Percentiles rank a stretch among this genome's conserved stretches.
phyloP scores from a whole-genome alignment of 225 moss, liverwort and hornwort genomes.

The Lunularia cruciata region DNA sequence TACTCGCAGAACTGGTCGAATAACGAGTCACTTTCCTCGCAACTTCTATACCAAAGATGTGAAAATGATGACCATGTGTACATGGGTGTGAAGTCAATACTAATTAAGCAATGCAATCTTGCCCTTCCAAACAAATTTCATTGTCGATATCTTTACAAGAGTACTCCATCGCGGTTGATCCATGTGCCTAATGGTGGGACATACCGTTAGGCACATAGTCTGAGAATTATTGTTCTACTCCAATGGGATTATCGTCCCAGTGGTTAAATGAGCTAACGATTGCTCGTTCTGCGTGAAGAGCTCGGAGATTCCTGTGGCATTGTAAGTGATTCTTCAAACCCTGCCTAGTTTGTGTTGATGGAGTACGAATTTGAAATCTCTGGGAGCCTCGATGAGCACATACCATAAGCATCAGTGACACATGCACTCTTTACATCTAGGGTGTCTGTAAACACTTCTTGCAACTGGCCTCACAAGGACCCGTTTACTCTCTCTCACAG shows the following conservation, averaged over 20 bases:
- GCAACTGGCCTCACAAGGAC: conserved; percentile 38
- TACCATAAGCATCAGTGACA: conserved; percentile 28
- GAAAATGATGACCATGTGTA: too few relatives aligned
- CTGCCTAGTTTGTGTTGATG: too few relatives aligned
- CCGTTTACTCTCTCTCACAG: conserved; percentile 49
- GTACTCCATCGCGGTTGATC: not conserved
- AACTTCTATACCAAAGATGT: too few relatives aligned
- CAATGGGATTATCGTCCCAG: not conserved
- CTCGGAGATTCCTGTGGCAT: too few relatives aligned
- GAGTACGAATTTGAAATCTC: too few relatives aligned
- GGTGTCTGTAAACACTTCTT: conserved; percentile 68
- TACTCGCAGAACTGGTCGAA: too few relatives aligned
- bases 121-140: not conserved
- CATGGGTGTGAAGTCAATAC: too few relatives aligned
- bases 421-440: conserved; percentile 81
- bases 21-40: too few relatives aligned
- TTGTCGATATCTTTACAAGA: not conserved
- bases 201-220: too few relatives aligned
- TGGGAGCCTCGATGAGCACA: too few relatives aligned
- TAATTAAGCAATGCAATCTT: not conserved
- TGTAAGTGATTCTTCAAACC: too few relatives aligned
- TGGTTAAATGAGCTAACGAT: not conserved
- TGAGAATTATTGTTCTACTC: not conserved
- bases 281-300: not conserved
- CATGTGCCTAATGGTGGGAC: too few relatives aligned